A percentile compares a stretch with the other conserved stretches of the same genome.
These are phyloP conservation scores for Phytopythium mirpurense DNA, from an alignment of 352 stramenopile genomes.

Conservation along the genomic window DNA sequence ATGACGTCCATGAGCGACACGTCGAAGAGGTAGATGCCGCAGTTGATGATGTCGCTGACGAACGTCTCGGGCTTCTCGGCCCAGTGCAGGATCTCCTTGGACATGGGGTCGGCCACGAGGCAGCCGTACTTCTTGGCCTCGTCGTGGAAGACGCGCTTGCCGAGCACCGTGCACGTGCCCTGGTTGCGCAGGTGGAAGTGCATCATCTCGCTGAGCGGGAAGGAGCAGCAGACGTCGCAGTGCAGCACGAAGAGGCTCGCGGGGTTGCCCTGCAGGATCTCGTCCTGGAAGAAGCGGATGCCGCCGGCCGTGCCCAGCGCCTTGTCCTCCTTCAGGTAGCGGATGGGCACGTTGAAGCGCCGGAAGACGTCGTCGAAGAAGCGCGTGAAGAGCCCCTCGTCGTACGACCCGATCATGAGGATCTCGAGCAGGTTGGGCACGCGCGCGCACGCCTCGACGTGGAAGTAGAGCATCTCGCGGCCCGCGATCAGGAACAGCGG, in stretches of 20 bases:
- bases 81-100: conserved; percentile 86
- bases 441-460: conserved; percentile 79
- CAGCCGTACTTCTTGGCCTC: conserved; percentile 88
- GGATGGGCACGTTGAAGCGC: conserved; percentile 83
- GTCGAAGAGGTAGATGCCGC: conserved; percentile 86
- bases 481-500: conserved; percentile 84
- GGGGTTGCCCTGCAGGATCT: conserved; percentile 74
- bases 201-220: conserved; percentile 87
- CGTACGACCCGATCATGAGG: conserved; percentile 86
- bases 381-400: conserved; percentile 83
- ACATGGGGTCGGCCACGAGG: conserved; percentile 66
- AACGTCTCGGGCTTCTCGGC: conserved; percentile 88
- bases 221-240: conserved; percentile 86
- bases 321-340: conserved; percentile 78
- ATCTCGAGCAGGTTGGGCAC: conserved; percentile 85
- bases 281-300: conserved; percentile 79
- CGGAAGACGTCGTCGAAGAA: conserved; percentile 84
- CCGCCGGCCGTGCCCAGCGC: conserved; percentile 78
- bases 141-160: conserved; percentile 86
- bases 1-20: conserved; percentile 77
- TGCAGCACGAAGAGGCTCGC: conserved; percentile 80
- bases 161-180: conserved; percentile 70
- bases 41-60: conserved; percentile 90
- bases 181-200: conserved; percentile 77
- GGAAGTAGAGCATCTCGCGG: conserved; percentile 86